phyloP scores from a whole-genome alignment of 1,139 yeast genomes.

The Sugiyamaella sp. region DNA sequence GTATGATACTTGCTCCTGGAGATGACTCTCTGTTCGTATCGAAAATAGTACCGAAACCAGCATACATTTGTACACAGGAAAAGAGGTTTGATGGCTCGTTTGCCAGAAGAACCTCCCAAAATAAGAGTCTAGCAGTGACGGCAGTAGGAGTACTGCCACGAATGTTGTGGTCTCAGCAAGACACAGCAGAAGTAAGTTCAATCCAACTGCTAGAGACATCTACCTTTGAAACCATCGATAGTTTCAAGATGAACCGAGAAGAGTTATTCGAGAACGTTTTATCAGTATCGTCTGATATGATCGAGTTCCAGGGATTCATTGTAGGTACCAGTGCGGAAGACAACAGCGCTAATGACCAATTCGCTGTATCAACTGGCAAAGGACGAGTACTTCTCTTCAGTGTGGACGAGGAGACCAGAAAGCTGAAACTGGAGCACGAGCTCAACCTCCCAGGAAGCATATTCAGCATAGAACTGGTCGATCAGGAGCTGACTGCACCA shows the following conservation, averaged over 20 bases:
- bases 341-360: constrained; percentile 5
- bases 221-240: constrained; percentile 11
- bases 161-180: neutral
- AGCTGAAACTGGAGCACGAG: constrained; percentile 10
- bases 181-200: neutral
- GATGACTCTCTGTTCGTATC: constrained; percentile 5
- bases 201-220: constrained; percentile 13
- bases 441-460: constrained; percentile 11
- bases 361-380: constrained; percentile 1
- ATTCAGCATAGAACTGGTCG: constrained; percentile 10
- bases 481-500: constrained; percentile 12
- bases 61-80: constrained; percentile 14
- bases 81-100: constrained; percentile 4
- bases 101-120: constrained; percentile 12
- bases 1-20: constrained; percentile 7
- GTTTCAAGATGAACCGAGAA: neutral
- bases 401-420: neutral
- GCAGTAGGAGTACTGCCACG: constrained; percentile 1
- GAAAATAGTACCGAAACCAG: neutral
- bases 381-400: constrained; percentile 17
- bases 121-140: constrained; percentile 1
- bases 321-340: constrained; percentile 16
- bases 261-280: constrained; percentile 14
- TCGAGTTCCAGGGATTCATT: constrained; percentile 15
- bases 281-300: constrained; percentile 10